A percentile compares a stretch with the other conserved stretches of the same genome.
phyloP scores from a whole-genome alignment of 2,329 filamentous ascomycete species.

The Penicillium glabrum region DNA sequence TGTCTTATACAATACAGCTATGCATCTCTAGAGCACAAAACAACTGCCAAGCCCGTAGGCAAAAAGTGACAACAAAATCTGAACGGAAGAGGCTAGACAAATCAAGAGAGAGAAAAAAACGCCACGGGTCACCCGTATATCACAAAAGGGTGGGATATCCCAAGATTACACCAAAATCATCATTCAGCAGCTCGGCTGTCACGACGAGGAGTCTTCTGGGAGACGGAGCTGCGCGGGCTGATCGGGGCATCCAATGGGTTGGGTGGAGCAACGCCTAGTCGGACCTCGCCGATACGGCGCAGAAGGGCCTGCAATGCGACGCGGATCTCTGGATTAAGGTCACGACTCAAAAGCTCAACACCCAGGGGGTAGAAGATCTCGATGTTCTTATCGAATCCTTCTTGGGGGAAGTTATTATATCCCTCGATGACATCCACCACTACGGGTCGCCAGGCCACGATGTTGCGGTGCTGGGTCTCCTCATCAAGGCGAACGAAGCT shows the following conservation, averaged over 20 bases:
- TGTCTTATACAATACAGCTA: conserved; percentile 26
- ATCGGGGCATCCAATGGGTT: conserved; percentile 25
- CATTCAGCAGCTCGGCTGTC: conserved; percentile 28
- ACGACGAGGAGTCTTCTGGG: conserved; percentile 30
- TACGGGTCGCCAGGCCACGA: conserved; percentile 93
- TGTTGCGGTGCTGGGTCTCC: conserved; percentile 95
- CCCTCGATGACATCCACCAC: conserved; percentile 96
- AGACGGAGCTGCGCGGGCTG: conserved; percentile 38
- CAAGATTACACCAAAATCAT: conserved; percentile 22
- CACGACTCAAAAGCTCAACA: conserved; percentile 78
- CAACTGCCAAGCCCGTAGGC: conserved; percentile 8
- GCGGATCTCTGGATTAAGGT: conserved; percentile 77
- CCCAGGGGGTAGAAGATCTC: conserved; percentile 81
- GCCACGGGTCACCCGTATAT: conserved; percentile 15
- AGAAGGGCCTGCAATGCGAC: conserved; percentile 74
- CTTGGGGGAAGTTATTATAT: conserved; percentile 77
- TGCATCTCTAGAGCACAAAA: conserved; percentile 20
- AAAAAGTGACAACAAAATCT: conserved; percentile 1
- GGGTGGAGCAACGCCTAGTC: conserved; percentile 48
- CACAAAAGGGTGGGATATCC: conserved; percentile 32
- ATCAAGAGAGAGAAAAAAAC: conserved; percentile 9
- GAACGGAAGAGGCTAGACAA: conserved; percentile 1
- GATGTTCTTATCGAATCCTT: conserved; percentile 78
- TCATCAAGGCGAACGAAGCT: conserved; percentile 86
- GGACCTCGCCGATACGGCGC: conserved; percentile 77